Evolutionary conservation across 2,329 filamentous ascomycete genomes (phyloP).

Genomic region (Leptographium lundbergii): DNA sequence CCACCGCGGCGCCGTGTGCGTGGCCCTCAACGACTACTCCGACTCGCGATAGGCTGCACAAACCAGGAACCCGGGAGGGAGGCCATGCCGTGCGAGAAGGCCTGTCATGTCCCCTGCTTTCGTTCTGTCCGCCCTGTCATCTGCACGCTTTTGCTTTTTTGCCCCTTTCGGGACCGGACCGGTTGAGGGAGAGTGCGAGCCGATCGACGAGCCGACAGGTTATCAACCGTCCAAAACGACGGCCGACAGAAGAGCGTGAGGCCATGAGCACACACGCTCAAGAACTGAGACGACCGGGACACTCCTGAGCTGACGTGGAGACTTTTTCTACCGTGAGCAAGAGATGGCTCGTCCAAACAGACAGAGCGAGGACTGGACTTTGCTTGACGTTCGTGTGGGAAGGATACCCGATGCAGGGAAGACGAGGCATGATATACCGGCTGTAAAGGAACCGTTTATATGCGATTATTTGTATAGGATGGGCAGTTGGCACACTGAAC

Average conservation of each 20-base stretch:
- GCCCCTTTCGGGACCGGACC: neutral
- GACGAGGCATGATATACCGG: neutral
- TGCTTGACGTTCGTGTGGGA: neutral
- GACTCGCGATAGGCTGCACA: slow-evolving; percentile 29
- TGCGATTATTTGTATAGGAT: neutral
- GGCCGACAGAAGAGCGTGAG: neutral
- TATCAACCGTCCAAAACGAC: neutral
- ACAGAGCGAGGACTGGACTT: neutral
- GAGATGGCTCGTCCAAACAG: neutral
- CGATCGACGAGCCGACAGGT: neutral
- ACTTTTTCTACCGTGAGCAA: neutral
- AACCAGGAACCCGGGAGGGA: neutral
- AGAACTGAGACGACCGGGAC: neutral
- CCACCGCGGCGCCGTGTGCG: slow-evolving; percentile 81
- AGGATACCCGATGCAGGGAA: neutral
- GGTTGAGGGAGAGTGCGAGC: neutral
- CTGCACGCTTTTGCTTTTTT: neutral
- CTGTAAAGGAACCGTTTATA: neutral
- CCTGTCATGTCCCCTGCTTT: neutral
- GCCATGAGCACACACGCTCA: neutral
- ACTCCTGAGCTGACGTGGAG: neutral
- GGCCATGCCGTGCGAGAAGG: neutral
- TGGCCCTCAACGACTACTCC: slow-evolving; percentile 80
- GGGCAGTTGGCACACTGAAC: neutral
- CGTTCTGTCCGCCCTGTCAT: neutral